Percentiles rank a stretch among this genome's conserved stretches.
phyloP scores from a whole-genome alignment of 2,329 filamentous ascomycete genomes.

The Aspergillus transmontanensis region DNA sequence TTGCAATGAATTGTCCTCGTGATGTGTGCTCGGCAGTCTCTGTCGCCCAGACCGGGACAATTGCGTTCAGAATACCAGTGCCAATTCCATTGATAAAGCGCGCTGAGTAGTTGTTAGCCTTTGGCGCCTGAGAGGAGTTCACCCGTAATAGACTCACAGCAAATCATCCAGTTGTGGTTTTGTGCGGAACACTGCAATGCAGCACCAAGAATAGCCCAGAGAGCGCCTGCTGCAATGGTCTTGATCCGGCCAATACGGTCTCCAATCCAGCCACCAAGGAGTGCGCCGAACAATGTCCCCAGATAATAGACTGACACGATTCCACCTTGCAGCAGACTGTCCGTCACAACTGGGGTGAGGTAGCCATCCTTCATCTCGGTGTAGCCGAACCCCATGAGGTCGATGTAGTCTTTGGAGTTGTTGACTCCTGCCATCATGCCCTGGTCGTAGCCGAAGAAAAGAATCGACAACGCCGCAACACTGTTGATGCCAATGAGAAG shows the following conservation, averaged over 20 bases:
- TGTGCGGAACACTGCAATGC: conserved; percentile 66
- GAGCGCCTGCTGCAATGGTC: conserved; percentile 62
- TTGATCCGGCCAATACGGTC: conserved; percentile 65
- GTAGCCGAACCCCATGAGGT: conserved; percentile 67
- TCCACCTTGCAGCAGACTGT: conserved; percentile 64
- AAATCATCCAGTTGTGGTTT: conserved; percentile 72
- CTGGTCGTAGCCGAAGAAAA: conserved; percentile 67
- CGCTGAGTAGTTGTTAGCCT: conserved; percentile 36
- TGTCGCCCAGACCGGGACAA: conserved; percentile 71
- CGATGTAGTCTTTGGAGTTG: conserved; percentile 64
- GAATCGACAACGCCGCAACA: conserved; percentile 66
- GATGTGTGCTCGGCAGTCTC: conserved; percentile 70
- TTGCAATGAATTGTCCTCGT: conserved; percentile 69
- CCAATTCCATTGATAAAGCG: conserved; percentile 66
- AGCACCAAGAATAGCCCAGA: conserved; percentile 64
- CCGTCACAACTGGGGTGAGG: conserved; percentile 56
- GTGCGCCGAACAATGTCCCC: conserved; percentile 64
- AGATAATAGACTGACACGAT: conserved; percentile 63
- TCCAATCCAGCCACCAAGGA: conserved; percentile 65
- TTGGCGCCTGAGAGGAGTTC: too few relatives aligned
- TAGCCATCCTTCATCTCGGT: conserved; percentile 50
- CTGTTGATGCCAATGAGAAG: conserved; percentile 65
- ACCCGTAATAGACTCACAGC: conserved; percentile 48
- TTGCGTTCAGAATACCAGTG: conserved; percentile 70
- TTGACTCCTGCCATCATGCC: conserved; percentile 66